Evolutionary conservation across 83 land plant species (phyloP).

Genomic region (Larix sibirica): DNA sequence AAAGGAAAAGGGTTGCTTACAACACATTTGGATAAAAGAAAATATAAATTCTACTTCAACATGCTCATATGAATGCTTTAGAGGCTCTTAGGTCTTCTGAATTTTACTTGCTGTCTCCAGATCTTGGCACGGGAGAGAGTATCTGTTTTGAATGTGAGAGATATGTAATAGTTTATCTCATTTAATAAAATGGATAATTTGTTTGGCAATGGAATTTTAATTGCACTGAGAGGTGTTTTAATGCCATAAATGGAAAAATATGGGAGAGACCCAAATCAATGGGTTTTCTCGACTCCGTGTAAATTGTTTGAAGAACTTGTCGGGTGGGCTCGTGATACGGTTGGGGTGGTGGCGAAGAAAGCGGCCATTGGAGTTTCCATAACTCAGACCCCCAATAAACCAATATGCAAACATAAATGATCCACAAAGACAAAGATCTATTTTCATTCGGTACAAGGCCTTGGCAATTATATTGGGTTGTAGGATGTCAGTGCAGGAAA

Average conservation of each 20-base stretch:
- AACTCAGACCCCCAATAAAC: no score
- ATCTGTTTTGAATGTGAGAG: no score
- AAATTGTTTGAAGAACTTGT: not conserved
- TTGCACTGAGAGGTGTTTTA: not conserved
- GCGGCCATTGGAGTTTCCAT: not conserved
- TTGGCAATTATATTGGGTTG: not conserved
- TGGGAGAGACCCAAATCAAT: conserved; percentile 48
- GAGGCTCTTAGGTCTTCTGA: no score
- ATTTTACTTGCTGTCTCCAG: no score
- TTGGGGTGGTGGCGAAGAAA: not conserved
- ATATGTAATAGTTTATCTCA: no score
- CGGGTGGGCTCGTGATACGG: not conserved
- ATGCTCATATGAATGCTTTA: no score
- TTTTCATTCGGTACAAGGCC: not conserved
- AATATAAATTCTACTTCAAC: no score
- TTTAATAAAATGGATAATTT: no score
- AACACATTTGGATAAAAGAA: no score
- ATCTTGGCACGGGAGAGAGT: no score
- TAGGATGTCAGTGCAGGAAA: not conserved
- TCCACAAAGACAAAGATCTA: no score
- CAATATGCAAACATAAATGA: not conserved
- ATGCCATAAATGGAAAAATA: conserved; percentile 33
- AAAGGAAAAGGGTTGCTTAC: no score
- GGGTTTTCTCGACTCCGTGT: conserved; percentile 3
- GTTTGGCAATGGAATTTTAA: not conserved